Base-by-base conservation (phyloP, 2,329 filamentous ascomycete genomes). In the Chrysoporthe deuterocubensis region DNA sequence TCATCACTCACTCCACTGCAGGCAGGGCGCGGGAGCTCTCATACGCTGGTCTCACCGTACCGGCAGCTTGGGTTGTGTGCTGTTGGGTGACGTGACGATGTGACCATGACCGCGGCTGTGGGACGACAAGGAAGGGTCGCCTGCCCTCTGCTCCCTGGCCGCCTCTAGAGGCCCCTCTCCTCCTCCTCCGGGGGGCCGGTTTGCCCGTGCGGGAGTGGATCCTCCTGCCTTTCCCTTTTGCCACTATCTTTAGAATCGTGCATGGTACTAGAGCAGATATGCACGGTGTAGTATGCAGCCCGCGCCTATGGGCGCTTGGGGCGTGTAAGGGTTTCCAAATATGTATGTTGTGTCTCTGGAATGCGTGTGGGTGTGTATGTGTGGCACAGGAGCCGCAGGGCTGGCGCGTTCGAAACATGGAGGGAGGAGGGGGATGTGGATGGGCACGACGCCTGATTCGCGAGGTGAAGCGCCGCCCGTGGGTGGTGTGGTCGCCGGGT, bases 401-500 rank as follows among this genome's bases (percentile, higher is more conserved):
- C n/a, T 11, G 6, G 50, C 21, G 50, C 21, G 48, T 13, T 21
- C 48, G 48, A 32, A 32, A 54, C 50, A 13, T 7, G 50, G 50
- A 32, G 13, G 50, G 21, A 32, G 14, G 26, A 21, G 5, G 37
- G 34, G 16, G 1, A 4, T 21, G 57, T 60, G 58, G 21, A 42
- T 61, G 58, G 58, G 21, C 18, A 11, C n/a, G 59, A 9, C 14
- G 16, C 2, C 0, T 59, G 60, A 67, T 64, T 64, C 57, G 65
- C 43, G 32, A 59, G 61, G 43, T 59, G 60, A 54, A 46, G 65
- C 65, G 65, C 52, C 46, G 16, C 37, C 9, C 57, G 21, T 40
- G 26, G 42, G 44, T 61, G 59, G 42, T 48, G 59, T 57, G 54
- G 9, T 57, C 13, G 5, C 21, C 26, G 50, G 26, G 50, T 26